Base-by-base conservation (phyloP, 192 early-diverging fungal species). In the Umbelopsis isabellina region DNA sequence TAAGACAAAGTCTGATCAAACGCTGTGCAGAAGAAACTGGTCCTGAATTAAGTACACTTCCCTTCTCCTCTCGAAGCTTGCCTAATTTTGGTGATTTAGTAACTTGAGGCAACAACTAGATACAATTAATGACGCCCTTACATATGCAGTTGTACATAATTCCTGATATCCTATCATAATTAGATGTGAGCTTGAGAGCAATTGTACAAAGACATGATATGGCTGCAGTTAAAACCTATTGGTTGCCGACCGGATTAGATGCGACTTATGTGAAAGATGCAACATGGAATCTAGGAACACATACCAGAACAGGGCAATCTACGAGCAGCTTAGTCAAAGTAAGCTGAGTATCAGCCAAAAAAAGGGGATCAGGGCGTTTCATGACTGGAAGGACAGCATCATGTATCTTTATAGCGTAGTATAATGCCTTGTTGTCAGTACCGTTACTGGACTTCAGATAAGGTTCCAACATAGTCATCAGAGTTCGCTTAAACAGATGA, bases 151-250 rank as follows among this genome's bases (percentile, higher is more conserved):
- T 69, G 27, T 72, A 68, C 25, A 90, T 82, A 49, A 89, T 50
- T 58, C 86, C 79, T 33, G 85, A 82, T 7, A 83, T 47, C 8
- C 70, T 37, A 8, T 51, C 46, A 70, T 85, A 85, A 30, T 81
- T 84, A 55, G 83, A 65, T 9, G 91, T 91, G 13, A 89, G 75
- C 46, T 84, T 80, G 8, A 83, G 83, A 16, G 92, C 82, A 49
- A 95, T 84, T 4, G 75, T 81, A 74, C 92, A 90, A 21, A 96
- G 76, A 69, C 92, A 94, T 11, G 91, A 88, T 8, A 93, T 85
- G 22, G 87, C 89, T 21, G 85, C 80, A 25, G 82, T 67, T 23
- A 95, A 81, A 65, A 93, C 83, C 85, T 84, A 68, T 22, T 16
- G 18, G n/a, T 41, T 15, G 33, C 4, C 4, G 15, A 18, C 1